Evolutionary conservation across 2,329 filamentous ascomycete genomes (phyloP), one percentile per base, ranked within the genome.

Genomic region (Cordyceps fumosorosea): DNA sequence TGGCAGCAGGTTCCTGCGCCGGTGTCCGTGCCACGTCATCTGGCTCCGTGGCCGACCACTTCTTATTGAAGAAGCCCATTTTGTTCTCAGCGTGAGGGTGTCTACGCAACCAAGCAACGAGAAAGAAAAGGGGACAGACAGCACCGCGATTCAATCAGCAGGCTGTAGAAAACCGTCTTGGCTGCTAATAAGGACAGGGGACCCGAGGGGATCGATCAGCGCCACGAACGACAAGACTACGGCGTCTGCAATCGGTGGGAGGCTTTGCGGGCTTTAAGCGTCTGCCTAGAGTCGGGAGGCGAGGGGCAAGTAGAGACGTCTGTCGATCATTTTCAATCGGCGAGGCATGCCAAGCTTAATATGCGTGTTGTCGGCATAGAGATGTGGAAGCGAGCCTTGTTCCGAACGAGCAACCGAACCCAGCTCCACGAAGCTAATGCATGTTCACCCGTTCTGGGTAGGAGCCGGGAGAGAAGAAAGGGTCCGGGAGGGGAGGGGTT

Each of bases 371-470:
- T 5, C 50, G 50, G 51, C n/a, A 22, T 42, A 55, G 26, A 18
- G 40, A n/a, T 34, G 42, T 14, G 16, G 34, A 12, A 42, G 22
- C 58, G 45, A 47, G 16, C 24, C 40, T 18, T 40, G 56, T 29
- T 42, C 37, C 14, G 22, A 52, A 32, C 37, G 34, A 22, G 32
- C 45, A 72, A 37, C 10, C 69, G 37, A 69, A 67, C 45, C 67
- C 66, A 53, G 74, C 70, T 45, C 73, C 71, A 50, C 32, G 40
- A 60, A 14, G 51, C 42, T 54, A 48, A 55, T 55, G 58, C 50
- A 55, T 48, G 45, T 14, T 48, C 22, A 29, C 29, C 29, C 29
- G n/a, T 12, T 22, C 45, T 10, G 10, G 18, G 14, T 1, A n/a
- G 16, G 6, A 18, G 5, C 12, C 14, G 18, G 8, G 14, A 7